Percentiles rank a stretch among this genome's conserved stretches.
phyloP scores from a whole-genome alignment of 371 early-diverging fungal species.

The Synchytrium microbalum region DNA sequence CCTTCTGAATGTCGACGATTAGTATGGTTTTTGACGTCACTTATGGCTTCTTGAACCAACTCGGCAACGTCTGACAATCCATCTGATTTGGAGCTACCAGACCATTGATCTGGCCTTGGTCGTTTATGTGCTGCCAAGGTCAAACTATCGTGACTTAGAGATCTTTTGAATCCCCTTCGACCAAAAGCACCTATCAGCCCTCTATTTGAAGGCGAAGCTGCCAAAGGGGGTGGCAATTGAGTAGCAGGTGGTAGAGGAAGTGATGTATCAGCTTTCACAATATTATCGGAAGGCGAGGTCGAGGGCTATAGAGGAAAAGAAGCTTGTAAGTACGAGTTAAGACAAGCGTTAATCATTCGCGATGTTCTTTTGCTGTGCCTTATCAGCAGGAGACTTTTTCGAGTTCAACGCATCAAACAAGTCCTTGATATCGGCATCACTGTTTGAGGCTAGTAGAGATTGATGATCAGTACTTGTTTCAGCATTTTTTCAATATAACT shows the following conservation, averaged over 20 bases:
- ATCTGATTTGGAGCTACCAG: background rate
- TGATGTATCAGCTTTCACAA: too few relatives aligned
- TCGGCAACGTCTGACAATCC: background rate
- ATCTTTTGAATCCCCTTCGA: background rate
- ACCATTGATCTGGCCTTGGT: background rate
- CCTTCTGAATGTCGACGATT: background rate
- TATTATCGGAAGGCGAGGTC: background rate
- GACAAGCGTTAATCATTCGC: too few relatives aligned
- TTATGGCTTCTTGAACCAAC: background rate
- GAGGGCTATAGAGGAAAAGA: background rate
- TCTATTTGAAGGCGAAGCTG: background rate
- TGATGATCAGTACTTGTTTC: background rate
- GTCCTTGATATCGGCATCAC: background rate
- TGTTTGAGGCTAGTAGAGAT: background rate
- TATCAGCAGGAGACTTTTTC: background rate
- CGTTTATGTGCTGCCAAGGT: background rate
- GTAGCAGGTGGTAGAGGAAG: background rate
- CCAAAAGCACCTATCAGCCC: background rate
- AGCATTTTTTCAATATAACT: background rate
- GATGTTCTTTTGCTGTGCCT: too few relatives aligned
- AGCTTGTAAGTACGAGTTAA: too few relatives aligned
- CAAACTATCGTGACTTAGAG: background rate
- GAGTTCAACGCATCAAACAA: background rate
- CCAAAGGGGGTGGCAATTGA: background rate
- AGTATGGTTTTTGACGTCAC: background rate